Conservation (phyloP, 2,329 filamentous ascomycete genomes). For the Arachnomyces sp. region DNA sequence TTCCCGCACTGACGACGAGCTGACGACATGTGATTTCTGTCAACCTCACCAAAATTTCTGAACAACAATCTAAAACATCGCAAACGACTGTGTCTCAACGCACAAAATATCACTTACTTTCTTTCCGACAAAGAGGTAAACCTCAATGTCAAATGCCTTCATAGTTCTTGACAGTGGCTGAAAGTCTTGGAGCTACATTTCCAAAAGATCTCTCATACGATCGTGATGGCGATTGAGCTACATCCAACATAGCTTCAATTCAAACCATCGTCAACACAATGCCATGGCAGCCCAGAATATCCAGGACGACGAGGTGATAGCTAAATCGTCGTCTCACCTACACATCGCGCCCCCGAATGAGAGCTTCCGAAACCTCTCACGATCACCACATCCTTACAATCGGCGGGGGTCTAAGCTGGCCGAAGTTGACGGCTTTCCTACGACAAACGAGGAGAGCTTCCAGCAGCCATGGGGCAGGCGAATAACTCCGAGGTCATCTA, state of each 20-base stretch:
- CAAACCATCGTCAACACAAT: slow-evolving; percentile 18
- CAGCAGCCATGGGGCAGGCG: slow-evolving; percentile 21
- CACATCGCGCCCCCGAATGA: slow-evolving; percentile 2
- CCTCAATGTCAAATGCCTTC: too few relatives aligned
- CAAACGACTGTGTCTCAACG: too few relatives aligned
- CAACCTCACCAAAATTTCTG: too few relatives aligned
- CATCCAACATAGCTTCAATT: slow-evolving; percentile 7
- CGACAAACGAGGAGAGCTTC: slow-evolving; percentile 26
- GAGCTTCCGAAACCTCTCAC: slow-evolving; percentile 10
- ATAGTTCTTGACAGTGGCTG: too few relatives aligned
- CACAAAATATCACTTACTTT: too few relatives aligned
- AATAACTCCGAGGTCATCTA: slow-evolving; percentile 54
- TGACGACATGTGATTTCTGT: too few relatives aligned
- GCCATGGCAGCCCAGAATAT: slow-evolving; percentile 25
- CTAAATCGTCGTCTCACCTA: slow-evolving; percentile 5
- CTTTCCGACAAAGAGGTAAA: too few relatives aligned
- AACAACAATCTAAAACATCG: too few relatives aligned
- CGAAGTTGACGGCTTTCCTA: slow-evolving; percentile 30
- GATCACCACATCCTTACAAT: slow-evolving; percentile 21
- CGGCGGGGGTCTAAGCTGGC: slow-evolving; percentile 12
- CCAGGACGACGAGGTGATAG: slow-evolving; percentile 21
- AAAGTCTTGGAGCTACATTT: too few relatives aligned
- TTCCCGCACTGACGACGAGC: too few relatives aligned
- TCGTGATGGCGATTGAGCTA: too few relatives aligned
- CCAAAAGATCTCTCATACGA: too few relatives aligned